Evolutionary conservation across 2,329 filamentous ascomycete genomes (phyloP).

Genomic region (Penicillium sp.): DNA sequence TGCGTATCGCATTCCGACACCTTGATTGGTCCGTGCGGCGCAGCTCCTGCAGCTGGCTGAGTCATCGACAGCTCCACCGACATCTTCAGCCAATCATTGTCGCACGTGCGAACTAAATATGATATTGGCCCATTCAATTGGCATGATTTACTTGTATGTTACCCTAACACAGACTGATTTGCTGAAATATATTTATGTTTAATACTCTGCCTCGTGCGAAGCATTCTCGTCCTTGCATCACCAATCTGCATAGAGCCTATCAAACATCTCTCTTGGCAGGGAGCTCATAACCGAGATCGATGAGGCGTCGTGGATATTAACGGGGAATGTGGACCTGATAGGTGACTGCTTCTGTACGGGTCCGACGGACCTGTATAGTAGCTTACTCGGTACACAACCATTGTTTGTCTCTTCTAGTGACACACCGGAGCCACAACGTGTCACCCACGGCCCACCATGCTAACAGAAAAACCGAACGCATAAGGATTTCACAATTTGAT

Average conservation of each 20-base stretch:
- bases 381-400: background rate
- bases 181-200: background rate
- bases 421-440: background rate
- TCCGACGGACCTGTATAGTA: background rate
- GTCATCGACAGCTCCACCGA: conserved; percentile 5
- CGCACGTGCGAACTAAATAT: conserved; percentile 5
- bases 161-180: background rate
- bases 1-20: background rate
- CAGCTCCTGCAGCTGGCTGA: background rate
- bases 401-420: background rate
- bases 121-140: too few relatives aligned
- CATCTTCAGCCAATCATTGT: conserved; percentile 6
- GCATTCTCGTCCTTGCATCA: background rate
- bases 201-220: background rate
- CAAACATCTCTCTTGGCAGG: background rate
- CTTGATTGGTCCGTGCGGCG: background rate
- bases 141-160: too few relatives aligned
- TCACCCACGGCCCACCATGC: background rate
- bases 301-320: background rate
- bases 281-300: background rate
- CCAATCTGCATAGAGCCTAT: background rate
- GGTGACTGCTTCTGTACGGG: background rate
- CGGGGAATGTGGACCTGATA: background rate
- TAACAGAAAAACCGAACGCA: background rate
- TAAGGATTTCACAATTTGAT: too few relatives aligned